A percentile compares a stretch with the other conserved stretches of the same genome.
Evolutionary conservation across 345 rosid genomes (phyloP).

Genomic region (Gossypium anomalum): DNA sequence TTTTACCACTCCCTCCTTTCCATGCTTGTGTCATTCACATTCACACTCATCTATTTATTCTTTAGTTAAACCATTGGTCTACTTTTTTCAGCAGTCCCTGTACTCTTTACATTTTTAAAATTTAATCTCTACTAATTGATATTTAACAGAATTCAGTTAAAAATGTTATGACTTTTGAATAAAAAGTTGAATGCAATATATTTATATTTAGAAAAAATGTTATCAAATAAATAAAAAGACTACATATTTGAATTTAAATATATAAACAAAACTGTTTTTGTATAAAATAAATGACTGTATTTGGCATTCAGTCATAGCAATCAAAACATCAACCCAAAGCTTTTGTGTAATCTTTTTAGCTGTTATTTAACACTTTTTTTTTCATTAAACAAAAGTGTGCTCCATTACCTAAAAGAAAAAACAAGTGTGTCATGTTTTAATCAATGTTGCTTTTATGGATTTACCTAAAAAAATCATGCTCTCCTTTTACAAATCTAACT

Average conservation of each 20-base stretch:
- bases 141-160: too few species aligned
- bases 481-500: background rate
- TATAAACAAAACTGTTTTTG: too few species aligned
- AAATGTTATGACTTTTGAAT: too few species aligned
- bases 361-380: background rate
- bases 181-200: too few species aligned
- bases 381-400: background rate
- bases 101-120: too few species aligned
- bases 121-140: too few species aligned
- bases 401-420: background rate
- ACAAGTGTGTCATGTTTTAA: background rate
- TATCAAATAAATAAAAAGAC: too few species aligned
- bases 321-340: background rate
- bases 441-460: background rate
- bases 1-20: background rate
- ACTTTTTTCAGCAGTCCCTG: too few species aligned
- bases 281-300: too few species aligned
- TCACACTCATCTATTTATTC: background rate
- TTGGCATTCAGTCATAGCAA: background rate
- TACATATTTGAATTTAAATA: too few species aligned
- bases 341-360: slow-evolving; percentile 5
- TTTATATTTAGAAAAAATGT: too few species aligned
- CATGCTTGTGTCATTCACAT: background rate
- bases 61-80: too few species aligned
- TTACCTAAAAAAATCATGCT: background rate